A percentile compares a stretch with the other conserved stretches of the same genome.
Conservation (phyloP, 352 stramenopile species). For the Lagenidium sp. region DNA sequence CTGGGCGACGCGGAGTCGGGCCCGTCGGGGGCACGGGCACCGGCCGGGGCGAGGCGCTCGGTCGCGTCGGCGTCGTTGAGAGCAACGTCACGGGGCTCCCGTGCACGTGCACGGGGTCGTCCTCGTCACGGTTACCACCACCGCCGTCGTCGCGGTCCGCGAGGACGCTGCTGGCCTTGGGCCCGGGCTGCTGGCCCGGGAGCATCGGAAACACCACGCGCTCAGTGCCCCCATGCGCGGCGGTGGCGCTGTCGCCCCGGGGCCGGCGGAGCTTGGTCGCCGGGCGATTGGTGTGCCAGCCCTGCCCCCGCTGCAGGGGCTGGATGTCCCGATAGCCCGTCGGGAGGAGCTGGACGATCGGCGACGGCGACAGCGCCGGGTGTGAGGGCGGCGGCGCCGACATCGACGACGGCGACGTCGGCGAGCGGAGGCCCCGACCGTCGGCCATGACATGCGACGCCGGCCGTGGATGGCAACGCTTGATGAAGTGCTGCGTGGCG, state of each 20-base stretch:
- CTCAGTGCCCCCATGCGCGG: no score
- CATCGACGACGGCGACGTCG: conserved; percentile 10
- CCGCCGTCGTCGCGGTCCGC: neutral
- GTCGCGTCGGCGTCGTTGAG: no score
- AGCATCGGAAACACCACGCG: conserved; percentile 44
- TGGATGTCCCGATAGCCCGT: conserved; percentile 65
- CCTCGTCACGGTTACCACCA: conserved; percentile 7
- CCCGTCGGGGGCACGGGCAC: neutral
- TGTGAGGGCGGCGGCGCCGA: conserved; percentile 6
- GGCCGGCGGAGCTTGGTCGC: conserved; percentile 14
- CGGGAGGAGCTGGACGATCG: conserved; percentile 46
- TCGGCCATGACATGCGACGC: no score
- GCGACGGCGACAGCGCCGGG: conserved; percentile 26
- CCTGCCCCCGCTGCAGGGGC: conserved; percentile 51
- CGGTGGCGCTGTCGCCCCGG: conserved; percentile 5
- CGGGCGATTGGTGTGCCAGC: conserved; percentile 42
- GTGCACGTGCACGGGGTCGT: neutral
- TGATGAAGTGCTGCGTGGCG: no score
- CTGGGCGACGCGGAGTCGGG: neutral
- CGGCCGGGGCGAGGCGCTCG: neutral
- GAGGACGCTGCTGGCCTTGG: conserved; percentile 9
- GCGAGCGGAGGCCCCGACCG: no score
- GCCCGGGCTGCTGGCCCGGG: conserved; percentile 4
- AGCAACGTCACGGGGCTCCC: neutral
- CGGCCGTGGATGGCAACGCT: no score